phyloP scores from a whole-genome alignment of 805 yeast species.

The Ogataea salicorniae region DNA sequence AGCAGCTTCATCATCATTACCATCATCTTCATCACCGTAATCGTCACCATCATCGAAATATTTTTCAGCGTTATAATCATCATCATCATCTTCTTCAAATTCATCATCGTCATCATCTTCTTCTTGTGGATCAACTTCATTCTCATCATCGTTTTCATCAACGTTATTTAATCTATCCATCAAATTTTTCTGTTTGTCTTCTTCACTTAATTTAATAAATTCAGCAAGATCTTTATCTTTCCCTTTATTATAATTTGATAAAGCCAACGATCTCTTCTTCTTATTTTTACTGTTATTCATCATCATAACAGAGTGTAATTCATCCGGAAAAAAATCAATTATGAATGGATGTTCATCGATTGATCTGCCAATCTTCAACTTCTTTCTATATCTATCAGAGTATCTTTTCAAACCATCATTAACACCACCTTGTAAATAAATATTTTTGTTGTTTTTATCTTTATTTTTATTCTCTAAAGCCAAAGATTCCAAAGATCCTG shows the following conservation, averaged over 20 bases:
- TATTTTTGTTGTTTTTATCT: conserved; percentile 17
- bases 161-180: conserved; percentile 31
- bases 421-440: conserved; percentile 36
- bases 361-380: conserved; percentile 63
- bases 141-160: conserved; percentile 38
- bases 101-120: conserved; percentile 70
- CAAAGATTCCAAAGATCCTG: conserved; percentile 42
- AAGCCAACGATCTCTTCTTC: conserved; percentile 43
- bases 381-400: conserved; percentile 72
- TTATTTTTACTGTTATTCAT: conserved; percentile 39
- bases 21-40: conserved; percentile 49
- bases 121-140: conserved; percentile 38
- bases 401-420: conserved; percentile 77
- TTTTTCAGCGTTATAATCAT: conserved; percentile 74
- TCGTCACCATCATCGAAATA: conserved; percentile 73
- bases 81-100: conserved; percentile 69
- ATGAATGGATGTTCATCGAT: conserved; percentile 76
- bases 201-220: conserved; percentile 21
- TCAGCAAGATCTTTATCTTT: conserved; percentile 35
- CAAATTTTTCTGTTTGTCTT: conserved; percentile 26
- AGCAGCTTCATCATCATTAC: conserved; percentile 68
- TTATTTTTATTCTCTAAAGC: conserved; percentile 1
- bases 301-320: conserved; percentile 69
- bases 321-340: conserved; percentile 68
- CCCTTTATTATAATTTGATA: conserved; percentile 33